A percentile compares a stretch with the other conserved stretches of the same genome.
Conservation (phyloP, 2,329 filamentous ascomycete genomes). For the Aspergillus quadrilineatus region DNA sequence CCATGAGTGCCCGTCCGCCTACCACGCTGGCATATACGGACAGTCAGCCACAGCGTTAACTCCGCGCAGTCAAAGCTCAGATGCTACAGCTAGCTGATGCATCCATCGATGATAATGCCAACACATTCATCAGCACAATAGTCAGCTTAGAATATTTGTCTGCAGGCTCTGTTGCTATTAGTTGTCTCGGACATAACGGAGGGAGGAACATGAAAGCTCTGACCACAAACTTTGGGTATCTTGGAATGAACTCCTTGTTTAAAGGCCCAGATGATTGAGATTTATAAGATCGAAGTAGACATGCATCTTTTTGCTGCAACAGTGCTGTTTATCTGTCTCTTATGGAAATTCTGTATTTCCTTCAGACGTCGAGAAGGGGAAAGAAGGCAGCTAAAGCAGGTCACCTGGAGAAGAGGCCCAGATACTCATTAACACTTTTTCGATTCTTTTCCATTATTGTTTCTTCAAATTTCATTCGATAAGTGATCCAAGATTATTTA, state of each 20-base stretch:
- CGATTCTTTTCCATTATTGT: background rate
- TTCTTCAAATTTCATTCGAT: background rate
- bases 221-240: background rate
- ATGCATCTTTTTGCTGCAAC: constrained; percentile 22
- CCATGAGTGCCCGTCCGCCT: background rate
- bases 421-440: background rate
- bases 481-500: background rate
- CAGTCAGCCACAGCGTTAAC: constrained; percentile 18
- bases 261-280: constrained; percentile 4
- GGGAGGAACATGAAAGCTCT: background rate
- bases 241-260: constrained; percentile 9
- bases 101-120: constrained; percentile 27
- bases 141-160: constrained; percentile 34
- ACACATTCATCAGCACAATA: constrained; percentile 20
- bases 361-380: background rate
- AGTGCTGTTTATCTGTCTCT: constrained; percentile 16
- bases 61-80: constrained; percentile 11
- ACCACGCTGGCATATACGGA: background rate
- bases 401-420: background rate
- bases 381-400: background rate
- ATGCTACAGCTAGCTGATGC: constrained; percentile 20
- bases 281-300: constrained; percentile 18
- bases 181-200: constrained; percentile 2
- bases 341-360: constrained; percentile 10
- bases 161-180: constrained; percentile 38